A percentile compares a stretch with the other conserved stretches of the same genome.
phyloP scores from a whole-genome alignment of 306 rosid species.

The Purshia tridentata region DNA sequence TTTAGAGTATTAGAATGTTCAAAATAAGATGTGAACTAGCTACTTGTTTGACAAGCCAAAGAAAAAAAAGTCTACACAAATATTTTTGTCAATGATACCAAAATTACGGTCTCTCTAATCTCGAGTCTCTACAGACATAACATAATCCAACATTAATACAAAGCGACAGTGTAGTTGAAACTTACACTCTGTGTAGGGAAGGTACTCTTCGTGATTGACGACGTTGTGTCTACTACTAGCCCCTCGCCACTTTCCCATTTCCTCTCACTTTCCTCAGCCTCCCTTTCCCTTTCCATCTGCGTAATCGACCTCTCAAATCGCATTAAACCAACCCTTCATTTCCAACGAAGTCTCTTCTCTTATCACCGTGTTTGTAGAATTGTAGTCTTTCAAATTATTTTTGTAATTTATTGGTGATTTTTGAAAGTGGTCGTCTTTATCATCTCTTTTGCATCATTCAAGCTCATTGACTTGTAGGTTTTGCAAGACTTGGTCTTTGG shows the following conservation, averaged over 20 bases:
- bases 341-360: background rate
- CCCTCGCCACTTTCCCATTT: background rate
- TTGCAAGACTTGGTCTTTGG: constrained; percentile 18
- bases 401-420: too few species aligned
- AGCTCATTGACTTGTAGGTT: constrained; percentile 3
- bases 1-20: too few species aligned
- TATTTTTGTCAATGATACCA: too few species aligned
- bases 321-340: background rate
- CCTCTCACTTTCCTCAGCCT: constrained; percentile 10
- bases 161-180: background rate
- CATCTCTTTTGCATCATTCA: constrained; percentile 1
- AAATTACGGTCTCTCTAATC: too few species aligned
- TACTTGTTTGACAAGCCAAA: too few species aligned
- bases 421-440: background rate
- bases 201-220: background rate
- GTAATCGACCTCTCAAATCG: background rate
- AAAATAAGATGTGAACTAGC: too few species aligned
- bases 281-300: background rate
- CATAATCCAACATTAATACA: too few species aligned
- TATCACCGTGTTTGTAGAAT: background rate
- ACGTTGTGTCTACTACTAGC: background rate
- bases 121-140: too few species aligned
- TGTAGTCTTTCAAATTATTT: too few species aligned
- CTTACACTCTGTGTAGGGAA: background rate
- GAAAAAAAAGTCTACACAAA: too few species aligned